phyloP scores from a whole-genome alignment of 345 rosid species.

The Moricandia arvensis region DNA sequence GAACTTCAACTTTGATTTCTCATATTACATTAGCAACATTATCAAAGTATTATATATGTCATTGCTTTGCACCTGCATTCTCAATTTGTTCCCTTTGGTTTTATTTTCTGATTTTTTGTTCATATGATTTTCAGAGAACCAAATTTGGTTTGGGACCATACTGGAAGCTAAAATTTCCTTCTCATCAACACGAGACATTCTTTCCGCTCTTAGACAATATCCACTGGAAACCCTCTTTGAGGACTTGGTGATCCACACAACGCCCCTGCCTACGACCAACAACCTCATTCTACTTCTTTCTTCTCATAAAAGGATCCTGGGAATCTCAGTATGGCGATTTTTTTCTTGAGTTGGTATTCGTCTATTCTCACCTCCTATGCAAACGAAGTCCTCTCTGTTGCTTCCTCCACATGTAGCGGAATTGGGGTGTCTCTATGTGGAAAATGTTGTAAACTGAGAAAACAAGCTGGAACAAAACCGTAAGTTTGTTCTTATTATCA shows the following conservation, averaged over 20 bases:
- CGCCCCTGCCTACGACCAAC: too few species aligned
- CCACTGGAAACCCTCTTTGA: slow-evolving; percentile 38
- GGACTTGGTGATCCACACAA: slow-evolving; percentile 84
- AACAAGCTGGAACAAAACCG: too few species aligned
- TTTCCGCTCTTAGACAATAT: slow-evolving; percentile 61
- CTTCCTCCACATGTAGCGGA: too few species aligned
- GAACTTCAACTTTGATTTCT: neutral
- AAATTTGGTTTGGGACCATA: slow-evolving; percentile 86
- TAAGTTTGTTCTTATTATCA: too few species aligned
- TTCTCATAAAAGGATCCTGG: too few species aligned
- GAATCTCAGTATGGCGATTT: too few species aligned
- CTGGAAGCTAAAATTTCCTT: slow-evolving; percentile 49
- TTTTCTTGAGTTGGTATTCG: too few species aligned
- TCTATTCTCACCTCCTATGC: too few species aligned
- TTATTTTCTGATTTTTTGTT: slow-evolving; percentile 2
- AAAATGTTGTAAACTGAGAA: too few species aligned
- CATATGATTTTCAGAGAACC: slow-evolving; percentile 56
- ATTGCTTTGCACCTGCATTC: neutral
- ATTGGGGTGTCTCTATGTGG: too few species aligned
- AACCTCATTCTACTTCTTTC: slow-evolving; percentile 40
- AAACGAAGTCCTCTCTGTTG: too few species aligned
- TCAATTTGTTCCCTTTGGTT: slow-evolving; percentile 1
- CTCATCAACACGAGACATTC: slow-evolving; percentile 12
- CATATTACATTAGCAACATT: neutral
- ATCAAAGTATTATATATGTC: neutral